Percentiles rank a stretch among this genome's conserved stretches.
Conservation (phyloP, 2,329 filamentous ascomycete genomes). For the Microcyclospora tardicrescens region DNA sequence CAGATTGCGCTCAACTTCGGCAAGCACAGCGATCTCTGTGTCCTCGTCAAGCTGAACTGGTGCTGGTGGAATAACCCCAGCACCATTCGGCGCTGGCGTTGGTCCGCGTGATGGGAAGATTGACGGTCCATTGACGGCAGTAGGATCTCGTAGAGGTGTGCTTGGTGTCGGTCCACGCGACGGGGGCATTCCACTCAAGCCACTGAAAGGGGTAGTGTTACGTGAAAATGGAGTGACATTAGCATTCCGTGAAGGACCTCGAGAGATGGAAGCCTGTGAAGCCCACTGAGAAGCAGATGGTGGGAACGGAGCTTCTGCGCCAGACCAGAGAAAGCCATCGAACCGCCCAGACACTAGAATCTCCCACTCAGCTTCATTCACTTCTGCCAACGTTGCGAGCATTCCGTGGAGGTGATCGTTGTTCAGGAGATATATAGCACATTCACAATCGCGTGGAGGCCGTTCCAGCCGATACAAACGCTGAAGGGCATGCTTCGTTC, state of each 20-base stretch:
- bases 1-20: constrained; percentile 86
- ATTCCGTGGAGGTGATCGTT: constrained; percentile 74
- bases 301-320: constrained; percentile 51
- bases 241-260: constrained; percentile 26
- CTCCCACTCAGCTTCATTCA: constrained; percentile 90
- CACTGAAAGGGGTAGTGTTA: constrained; percentile 43
- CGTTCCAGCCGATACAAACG: constrained; percentile 65
- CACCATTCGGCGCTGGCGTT: constrained; percentile 19
- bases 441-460: constrained; percentile 71
- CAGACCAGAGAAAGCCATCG: constrained; percentile 89
- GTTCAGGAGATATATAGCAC: constrained; percentile 72
- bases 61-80: constrained; percentile 29
- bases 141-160: constrained; percentile 17
- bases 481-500: constrained; percentile 66
- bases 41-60: constrained; percentile 88
- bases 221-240: constrained; percentile 28
- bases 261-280: constrained; percentile 14
- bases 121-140: constrained; percentile 10
- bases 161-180: constrained; percentile 39
- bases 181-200: constrained; percentile 41
- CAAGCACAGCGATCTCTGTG: constrained; percentile 76
- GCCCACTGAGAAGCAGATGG: constrained; percentile 18
- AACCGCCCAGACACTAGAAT: constrained; percentile 88
- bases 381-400: constrained; percentile 72
- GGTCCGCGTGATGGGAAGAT: constrained; percentile 22